Evolutionary conservation across 2,329 filamentous ascomycete genomes (phyloP).

Genomic region (Stagonosporopsis vannaccii): DNA sequence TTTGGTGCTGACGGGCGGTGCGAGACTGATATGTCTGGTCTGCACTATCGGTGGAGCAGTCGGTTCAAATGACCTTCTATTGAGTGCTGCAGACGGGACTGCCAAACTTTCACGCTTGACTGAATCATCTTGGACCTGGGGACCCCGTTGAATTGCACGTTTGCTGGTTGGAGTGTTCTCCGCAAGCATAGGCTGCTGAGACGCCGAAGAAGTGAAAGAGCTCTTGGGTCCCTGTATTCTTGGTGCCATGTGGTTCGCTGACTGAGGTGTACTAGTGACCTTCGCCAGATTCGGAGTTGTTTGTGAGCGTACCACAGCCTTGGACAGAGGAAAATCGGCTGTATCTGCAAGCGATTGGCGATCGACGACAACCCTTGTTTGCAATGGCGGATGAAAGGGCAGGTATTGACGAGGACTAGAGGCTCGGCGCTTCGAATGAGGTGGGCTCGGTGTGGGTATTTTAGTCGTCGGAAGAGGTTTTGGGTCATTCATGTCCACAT

Average conservation of each 20-base stretch:
- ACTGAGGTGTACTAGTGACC: slow-evolving; percentile 15
- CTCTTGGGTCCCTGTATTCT: slow-evolving; percentile 27
- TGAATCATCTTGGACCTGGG: slow-evolving; percentile 30
- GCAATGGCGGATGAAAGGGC: slow-evolving; percentile 20
- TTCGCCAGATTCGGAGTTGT: slow-evolving; percentile 43
- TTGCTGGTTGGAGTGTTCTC: slow-evolving; percentile 34
- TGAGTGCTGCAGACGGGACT: slow-evolving; percentile 17
- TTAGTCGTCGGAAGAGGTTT: slow-evolving; percentile 26
- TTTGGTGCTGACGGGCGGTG: slow-evolving; percentile 25
- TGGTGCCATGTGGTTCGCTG: slow-evolving; percentile 24
- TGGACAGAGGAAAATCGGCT: slow-evolving; percentile 19
- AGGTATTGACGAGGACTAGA: slow-evolving; percentile 41
- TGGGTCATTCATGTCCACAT: slow-evolving; percentile 11
- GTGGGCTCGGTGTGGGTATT: slow-evolving; percentile 42
- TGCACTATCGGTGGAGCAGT: slow-evolving; percentile 11
- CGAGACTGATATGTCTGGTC: slow-evolving; percentile 26
- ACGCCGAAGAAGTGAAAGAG: slow-evolving; percentile 11
- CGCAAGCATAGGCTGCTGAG: slow-evolving; percentile 23
- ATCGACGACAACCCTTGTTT: slow-evolving; percentile 29
- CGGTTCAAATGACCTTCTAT: slow-evolving; percentile 29
- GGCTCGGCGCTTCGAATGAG: slow-evolving; percentile 22
- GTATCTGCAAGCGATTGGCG: slow-evolving; percentile 22
- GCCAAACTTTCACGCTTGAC: slow-evolving; percentile 30
- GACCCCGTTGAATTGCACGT: slow-evolving; percentile 22
- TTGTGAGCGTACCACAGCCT: slow-evolving; percentile 33